Base-by-base conservation (phyloP, 163 green algal genomes). In the Scenedesmus sp. region DNA sequence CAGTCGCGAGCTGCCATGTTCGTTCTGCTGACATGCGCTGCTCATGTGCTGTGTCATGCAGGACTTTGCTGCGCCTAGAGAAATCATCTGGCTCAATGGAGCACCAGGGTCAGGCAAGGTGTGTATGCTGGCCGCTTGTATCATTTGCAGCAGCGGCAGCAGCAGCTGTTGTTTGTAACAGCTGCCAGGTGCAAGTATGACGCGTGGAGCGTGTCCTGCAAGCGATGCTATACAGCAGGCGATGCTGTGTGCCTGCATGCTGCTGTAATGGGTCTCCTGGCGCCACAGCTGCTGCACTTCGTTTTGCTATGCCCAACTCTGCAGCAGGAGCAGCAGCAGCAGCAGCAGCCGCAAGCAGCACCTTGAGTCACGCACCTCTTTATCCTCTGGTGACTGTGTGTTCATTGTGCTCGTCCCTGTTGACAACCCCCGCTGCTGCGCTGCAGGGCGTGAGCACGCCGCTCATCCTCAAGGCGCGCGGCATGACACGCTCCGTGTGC, bases 11-110 rank as follows among this genome's bases (percentile, higher is more conserved):
- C 46, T 2, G 70, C 70, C 70, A 79, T 90, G 66, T 15, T 54
- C 67, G 73, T 56, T 6, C 64, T 84, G 2, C 66, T 79, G 70
- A 79, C 70, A 15, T 2, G 12, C 12, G 23, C 70, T 46, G 23
- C 34, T 46, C 34, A 46, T 46, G 4, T 79, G 70, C 52, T 64
- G 18, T 67, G 4, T 26, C 18, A 18, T 64, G 52, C 84, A 93
- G 90, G 56, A 89, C 12, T 87, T 93, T 57, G 64, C 56, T 74
- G 84, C 77, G n/a, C 90, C 90, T 1, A 62, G 90, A 2, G 90
- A 93, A 73, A 67, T 93, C 0, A 87, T 93, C 34, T 93, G 84
- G 70, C 90, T 93, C 70, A 93, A 93, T 62, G 90, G 90, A 52
- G 90, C 90, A 15, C 90, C 90, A 54, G 90, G 90, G 7, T 90